These are phyloP conservation scores for Penicillium sp. DNA, from an alignment of 2,329 filamentous ascomycete species.

Conservation along the genomic window DNA sequence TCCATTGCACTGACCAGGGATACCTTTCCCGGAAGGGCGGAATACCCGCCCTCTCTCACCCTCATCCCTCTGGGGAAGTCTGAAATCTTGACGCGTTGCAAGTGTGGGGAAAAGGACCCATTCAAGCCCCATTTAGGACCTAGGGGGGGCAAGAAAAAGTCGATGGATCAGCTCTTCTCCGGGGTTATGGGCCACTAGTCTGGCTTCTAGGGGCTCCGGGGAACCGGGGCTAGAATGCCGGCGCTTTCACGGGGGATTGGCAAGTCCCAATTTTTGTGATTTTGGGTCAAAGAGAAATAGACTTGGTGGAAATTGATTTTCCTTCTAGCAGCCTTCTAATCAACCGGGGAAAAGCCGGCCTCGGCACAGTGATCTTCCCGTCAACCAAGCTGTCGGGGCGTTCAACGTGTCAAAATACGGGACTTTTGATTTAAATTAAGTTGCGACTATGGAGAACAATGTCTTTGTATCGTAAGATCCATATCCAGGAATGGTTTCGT, in stretches of 20 bases:
- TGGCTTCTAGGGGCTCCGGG: constrained; percentile 2
- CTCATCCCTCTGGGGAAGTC: background rate
- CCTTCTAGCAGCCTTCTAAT: background rate
- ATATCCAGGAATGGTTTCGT: background rate
- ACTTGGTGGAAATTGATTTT: background rate
- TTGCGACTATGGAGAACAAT: background rate
- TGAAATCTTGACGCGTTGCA: constrained; percentile 4
- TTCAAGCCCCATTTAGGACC: background rate
- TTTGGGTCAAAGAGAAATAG: background rate
- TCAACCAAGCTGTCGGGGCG: constrained; percentile 11
- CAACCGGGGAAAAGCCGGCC: background rate
- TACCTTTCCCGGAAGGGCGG: background rate
- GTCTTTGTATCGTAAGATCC: background rate
- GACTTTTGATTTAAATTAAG: background rate
- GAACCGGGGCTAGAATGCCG: constrained; percentile 3
- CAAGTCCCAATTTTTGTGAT: background rate
- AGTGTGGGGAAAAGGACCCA: constrained; percentile 12
- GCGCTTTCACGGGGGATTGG: background rate
- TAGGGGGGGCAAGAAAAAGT: background rate
- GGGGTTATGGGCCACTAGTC: background rate
- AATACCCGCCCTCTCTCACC: background rate
- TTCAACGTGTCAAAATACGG: background rate
- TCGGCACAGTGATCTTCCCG: constrained; percentile 14
- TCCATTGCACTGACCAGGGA: background rate
- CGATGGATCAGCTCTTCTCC: constrained; percentile 14